Conservation (phyloP, 257 asterid genomes). For the Penstemon eatonii region DNA sequence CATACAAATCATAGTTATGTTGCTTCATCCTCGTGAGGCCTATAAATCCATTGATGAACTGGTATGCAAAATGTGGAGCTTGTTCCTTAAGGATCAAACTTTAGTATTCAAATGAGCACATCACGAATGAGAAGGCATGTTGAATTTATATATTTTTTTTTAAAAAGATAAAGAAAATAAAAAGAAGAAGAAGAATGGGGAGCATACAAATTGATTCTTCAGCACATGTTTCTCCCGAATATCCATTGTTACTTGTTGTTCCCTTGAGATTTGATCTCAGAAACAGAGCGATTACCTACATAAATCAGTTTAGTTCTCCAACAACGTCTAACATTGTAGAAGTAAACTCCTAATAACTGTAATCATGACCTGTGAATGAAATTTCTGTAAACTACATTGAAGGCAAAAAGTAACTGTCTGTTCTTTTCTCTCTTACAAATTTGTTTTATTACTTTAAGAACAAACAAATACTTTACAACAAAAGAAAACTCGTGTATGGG, state of each 20-base stretch:
- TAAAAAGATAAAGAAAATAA: not conserved
- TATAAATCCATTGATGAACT: conserved; percentile 13
- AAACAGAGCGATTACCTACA: conserved; percentile 84
- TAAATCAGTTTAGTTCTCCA: conserved; percentile 29
- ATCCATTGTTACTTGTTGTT: conserved; percentile 36
- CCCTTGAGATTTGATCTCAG: conserved; percentile 65
- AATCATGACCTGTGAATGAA: not conserved
- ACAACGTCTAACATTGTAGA: conserved; percentile 10
- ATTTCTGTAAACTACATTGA: conserved; percentile 8
- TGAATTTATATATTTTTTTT: not conserved
- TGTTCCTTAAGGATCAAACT: conserved; percentile 10
- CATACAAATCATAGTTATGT: conserved; percentile 15
- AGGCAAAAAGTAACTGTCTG: conserved; percentile 1
- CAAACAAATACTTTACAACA: not conserved
- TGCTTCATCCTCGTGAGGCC: conserved; percentile 17
- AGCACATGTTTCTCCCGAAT: conserved; percentile 42
- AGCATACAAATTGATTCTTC: conserved; percentile 56
- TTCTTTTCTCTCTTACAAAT: not conserved
- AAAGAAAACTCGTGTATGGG: no score
- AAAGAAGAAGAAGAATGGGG: not conserved
- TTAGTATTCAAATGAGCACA: conserved; percentile 4
- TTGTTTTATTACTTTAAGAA: conserved; percentile 4
- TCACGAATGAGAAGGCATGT: conserved; percentile 32
- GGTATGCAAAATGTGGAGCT: conserved; percentile 14
- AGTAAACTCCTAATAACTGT: not conserved